Evolutionary conservation across 306 rosid species (phyloP).

Genomic region (Vicia sativa): DNA sequence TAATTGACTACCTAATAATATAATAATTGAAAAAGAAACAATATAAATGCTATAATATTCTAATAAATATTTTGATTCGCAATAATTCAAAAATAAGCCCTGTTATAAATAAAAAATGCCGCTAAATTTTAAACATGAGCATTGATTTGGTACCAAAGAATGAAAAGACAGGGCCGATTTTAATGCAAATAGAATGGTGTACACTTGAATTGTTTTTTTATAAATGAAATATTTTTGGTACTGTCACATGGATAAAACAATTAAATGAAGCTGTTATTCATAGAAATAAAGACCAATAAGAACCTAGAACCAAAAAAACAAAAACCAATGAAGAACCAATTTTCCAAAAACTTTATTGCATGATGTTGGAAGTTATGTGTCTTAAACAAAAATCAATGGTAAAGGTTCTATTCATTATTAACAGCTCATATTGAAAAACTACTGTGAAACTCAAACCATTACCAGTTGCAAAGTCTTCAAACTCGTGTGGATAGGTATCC

Average conservation of each 20-base stretch:
- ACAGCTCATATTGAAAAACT: conserved; percentile 17
- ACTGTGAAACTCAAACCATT: conserved; percentile 55
- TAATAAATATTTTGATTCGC: no score
- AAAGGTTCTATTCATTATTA: conserved; percentile 24
- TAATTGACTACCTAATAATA: no score
- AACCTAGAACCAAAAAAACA: no score
- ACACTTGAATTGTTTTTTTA: not conserved
- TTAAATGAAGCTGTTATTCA: not conserved
- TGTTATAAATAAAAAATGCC: not conserved
- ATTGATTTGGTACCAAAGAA: not conserved
- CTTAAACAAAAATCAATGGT: not conserved
- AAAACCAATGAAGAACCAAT: conserved; percentile 1
- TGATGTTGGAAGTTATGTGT: conserved; percentile 1
- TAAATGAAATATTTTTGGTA: not conserved
- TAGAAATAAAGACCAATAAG: not conserved
- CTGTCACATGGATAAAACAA: not conserved
- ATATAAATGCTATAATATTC: no score
- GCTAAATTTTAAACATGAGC: not conserved
- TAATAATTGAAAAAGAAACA: no score
- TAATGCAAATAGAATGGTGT: not conserved
- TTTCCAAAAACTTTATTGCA: conserved; percentile 1
- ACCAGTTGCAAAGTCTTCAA: conserved; percentile 93
- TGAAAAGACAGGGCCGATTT: not conserved
- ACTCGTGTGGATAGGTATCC: conserved; percentile 80
- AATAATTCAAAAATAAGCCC: not conserved